phyloP scores from a whole-genome alignment of 306 rosid genomes.

The Ormosia semicastrata region DNA sequence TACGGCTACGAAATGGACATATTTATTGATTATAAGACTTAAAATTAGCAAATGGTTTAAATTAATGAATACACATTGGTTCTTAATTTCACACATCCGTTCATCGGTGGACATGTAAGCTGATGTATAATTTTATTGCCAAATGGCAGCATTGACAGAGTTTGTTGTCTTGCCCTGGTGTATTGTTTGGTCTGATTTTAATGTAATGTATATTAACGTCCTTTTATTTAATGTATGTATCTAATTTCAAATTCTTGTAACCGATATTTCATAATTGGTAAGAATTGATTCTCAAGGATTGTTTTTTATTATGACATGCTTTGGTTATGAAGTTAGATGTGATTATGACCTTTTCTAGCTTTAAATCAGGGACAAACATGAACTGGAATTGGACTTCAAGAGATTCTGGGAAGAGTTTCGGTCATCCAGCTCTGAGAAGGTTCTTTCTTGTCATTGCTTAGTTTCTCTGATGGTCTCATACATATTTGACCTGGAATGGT shows the following conservation, averaged over 20 bases:
- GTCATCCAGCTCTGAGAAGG: slow-evolving; percentile 99
- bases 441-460: slow-evolving; percentile 39
- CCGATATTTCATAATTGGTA: not conserved
- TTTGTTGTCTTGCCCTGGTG: not conserved
- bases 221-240: not conserved
- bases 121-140: not conserved
- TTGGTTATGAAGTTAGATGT: slow-evolving; percentile 17
- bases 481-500: not conserved
- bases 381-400: slow-evolving; percentile 99
- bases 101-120: not conserved
- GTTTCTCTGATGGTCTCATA: slow-evolving; percentile 8
- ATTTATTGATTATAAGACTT: not conserved
- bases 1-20: slow-evolving; percentile 14
- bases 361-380: slow-evolving; percentile 87
- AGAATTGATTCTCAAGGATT: not conserved
- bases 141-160: slow-evolving; percentile 2
- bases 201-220: not conserved
- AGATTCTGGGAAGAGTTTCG: slow-evolving; percentile 98
- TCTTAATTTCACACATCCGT: not conserved
- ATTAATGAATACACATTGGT: not conserved
- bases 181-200: not conserved
- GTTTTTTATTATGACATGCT: not conserved
- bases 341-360: slow-evolving; percentile 33
- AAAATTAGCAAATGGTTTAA: slow-evolving; percentile 1
- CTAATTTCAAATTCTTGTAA: slow-evolving; percentile 15